A percentile compares a stretch with the other conserved stretches of the same genome.
These are phyloP conservation scores for Comarum palustre DNA, from an alignment of 306 rosid species.

Conservation along the genomic window DNA sequence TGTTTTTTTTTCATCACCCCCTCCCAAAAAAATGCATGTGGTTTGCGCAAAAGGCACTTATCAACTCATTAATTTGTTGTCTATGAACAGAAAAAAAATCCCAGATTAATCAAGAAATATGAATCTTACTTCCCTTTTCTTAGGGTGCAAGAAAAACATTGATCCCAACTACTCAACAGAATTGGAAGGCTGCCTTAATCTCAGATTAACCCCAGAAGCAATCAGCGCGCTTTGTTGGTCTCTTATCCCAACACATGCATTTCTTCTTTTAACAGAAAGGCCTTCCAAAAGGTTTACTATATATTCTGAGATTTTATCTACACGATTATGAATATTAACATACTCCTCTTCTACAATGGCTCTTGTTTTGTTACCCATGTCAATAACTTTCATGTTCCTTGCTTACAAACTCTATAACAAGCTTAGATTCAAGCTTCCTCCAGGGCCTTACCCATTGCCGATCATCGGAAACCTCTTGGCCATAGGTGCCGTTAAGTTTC, in stretches of 20 bases:
- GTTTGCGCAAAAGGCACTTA: constrained; percentile 15
- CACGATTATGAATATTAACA: not conserved
- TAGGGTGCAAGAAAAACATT: constrained; percentile 8
- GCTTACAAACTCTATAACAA: constrained; percentile 34
- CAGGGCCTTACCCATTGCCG: constrained; percentile 76
- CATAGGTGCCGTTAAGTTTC: constrained; percentile 66
- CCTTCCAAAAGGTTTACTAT: not conserved
- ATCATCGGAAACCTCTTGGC: constrained; percentile 77
- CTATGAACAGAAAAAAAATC: not conserved
- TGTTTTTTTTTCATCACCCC: not conserved
- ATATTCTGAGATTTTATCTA: not conserved
- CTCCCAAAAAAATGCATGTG: constrained; percentile 1
- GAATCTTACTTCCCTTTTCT: not conserved
- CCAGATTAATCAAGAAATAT: not conserved
- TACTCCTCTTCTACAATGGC: constrained; percentile 12
- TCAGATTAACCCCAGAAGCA: not conserved
- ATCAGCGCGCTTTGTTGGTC: not conserved
- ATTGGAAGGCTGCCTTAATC: not conserved
- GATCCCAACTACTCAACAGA: not conserved
- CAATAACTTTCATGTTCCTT: constrained; percentile 32
- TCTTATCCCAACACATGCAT: not conserved
- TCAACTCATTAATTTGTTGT: constrained; percentile 12
- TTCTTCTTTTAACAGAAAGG: not conserved
- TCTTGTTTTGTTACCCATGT: constrained; percentile 20
- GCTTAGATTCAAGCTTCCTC: constrained; percentile 68